Conservation (phyloP, 371 early-diverging fungal species). For the Actinomortierella ambigua region DNA sequence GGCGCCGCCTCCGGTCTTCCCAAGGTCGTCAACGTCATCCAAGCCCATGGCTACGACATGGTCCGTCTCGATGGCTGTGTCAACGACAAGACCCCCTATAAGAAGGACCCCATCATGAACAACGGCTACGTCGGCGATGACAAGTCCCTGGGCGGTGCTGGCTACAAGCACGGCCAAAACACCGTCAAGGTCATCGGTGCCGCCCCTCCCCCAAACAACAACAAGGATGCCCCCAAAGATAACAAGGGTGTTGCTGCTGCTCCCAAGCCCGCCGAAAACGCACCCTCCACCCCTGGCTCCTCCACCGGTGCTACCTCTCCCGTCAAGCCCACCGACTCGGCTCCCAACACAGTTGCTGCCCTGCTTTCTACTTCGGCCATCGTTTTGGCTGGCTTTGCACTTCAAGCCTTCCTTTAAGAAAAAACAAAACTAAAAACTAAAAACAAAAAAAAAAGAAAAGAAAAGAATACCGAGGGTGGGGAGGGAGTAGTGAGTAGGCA, state of each 20-base stretch:
- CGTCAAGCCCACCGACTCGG: conserved; percentile 16
- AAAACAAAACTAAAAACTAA: background rate
- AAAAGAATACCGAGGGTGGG: background rate
- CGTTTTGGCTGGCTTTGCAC: conserved; percentile 17
- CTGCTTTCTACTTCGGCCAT: conserved; percentile 14
- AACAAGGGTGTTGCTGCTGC: background rate
- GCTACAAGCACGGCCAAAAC: conserved; percentile 56
- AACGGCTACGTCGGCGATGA: conserved; percentile 51
- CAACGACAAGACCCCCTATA: conserved; percentile 59
- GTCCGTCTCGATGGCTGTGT: conserved; percentile 64
- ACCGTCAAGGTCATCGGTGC: conserved; percentile 13
- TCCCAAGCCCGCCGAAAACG: conserved; percentile 8
- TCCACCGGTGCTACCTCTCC: no score
- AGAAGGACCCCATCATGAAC: conserved; percentile 36
- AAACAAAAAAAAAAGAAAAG: background rate
- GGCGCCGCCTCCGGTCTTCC: conserved; percentile 54
- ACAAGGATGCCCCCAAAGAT: background rate
- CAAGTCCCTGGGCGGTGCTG: conserved; percentile 51
- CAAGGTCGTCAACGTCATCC: conserved; percentile 53
- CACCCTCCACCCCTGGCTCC: no score
- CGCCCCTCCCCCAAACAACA: background rate
- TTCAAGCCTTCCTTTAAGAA: conserved; percentile 2
- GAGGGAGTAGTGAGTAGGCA: no score
- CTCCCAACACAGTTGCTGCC: conserved; percentile 4
- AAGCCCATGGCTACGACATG: conserved; percentile 58